phyloP scores from a whole-genome alignment of 345 rosid genomes.

The Geranium rotundifolium region DNA sequence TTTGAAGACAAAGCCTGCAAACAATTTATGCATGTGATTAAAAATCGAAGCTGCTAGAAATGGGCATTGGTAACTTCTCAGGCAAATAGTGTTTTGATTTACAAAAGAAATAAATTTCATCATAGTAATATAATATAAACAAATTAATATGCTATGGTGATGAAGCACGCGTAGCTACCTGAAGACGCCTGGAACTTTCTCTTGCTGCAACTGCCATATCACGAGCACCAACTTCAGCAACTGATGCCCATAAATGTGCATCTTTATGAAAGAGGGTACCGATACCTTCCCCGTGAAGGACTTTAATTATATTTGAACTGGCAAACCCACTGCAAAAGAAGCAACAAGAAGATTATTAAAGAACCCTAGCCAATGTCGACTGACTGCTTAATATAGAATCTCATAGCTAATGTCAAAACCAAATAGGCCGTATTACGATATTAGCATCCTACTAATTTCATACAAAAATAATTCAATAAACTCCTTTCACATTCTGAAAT shows the following conservation, averaged over 20 bases:
- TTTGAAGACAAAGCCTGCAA: slow-evolving; percentile 53
- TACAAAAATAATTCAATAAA: neutral
- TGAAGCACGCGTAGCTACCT: slow-evolving; percentile 34
- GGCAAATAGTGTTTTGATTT: neutral
- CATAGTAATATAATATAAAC: neutral
- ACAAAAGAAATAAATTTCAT: no score
- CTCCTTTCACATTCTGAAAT: neutral
- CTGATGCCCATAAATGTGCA: slow-evolving; percentile 60
- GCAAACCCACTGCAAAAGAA: slow-evolving; percentile 61
- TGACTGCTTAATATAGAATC: neutral
- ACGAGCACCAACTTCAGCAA: slow-evolving; percentile 47
- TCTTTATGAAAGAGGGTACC: slow-evolving; percentile 95
- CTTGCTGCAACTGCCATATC: slow-evolving; percentile 94
- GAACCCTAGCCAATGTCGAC: neutral
- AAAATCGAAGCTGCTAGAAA: neutral
- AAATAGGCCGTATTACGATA: neutral
- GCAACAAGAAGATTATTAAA: neutral
- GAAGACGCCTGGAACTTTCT: slow-evolving; percentile 82
- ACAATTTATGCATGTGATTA: neutral
- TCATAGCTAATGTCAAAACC: neutral
- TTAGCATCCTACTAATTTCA: neutral
- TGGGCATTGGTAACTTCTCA: neutral
- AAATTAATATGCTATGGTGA: neutral
- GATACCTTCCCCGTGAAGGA: slow-evolving; percentile 76
- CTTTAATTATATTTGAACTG: slow-evolving; percentile 57